Evolutionary conservation across 2,329 filamentous ascomycete species (phyloP).

Genomic region (Gaeumannomyces sp.): DNA sequence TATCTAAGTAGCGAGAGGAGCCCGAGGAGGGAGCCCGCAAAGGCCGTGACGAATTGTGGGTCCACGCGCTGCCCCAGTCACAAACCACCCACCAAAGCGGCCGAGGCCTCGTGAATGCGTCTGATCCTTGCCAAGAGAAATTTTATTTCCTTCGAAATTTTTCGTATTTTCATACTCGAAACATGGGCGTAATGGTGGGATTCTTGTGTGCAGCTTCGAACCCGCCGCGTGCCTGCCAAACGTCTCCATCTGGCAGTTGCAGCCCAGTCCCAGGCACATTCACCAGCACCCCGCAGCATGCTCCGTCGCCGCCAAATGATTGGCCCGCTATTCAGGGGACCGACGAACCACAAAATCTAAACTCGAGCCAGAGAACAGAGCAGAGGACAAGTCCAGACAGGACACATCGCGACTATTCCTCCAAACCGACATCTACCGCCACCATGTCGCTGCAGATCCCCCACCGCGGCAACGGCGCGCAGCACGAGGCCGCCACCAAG

Average conservation of each 20-base stretch:
- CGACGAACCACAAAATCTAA: neutral
- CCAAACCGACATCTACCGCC: conserved; percentile 7
- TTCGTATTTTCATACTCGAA: no score
- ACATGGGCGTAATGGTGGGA: no score
- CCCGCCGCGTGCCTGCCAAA: neutral
- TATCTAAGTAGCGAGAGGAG: conserved; percentile 2
- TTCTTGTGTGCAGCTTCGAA: no score
- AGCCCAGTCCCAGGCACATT: no score
- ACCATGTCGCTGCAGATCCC: conserved; percentile 54
- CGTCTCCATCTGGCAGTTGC: neutral
- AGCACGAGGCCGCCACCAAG: conserved; percentile 65
- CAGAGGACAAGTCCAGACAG: no score
- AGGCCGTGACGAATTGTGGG: neutral
- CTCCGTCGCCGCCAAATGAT: neutral
- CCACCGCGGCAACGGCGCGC: conserved; percentile 41
- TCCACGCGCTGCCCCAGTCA: neutral
- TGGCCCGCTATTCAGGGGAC: neutral
- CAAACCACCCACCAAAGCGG: neutral
- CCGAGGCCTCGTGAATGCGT: neutral
- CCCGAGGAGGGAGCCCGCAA: neutral
- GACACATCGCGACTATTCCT: neutral
- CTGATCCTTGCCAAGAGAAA: conserved; percentile 2
- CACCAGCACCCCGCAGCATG: no score
- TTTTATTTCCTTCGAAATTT: neutral
- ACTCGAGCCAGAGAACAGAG: neutral